These are phyloP conservation scores for Nakazawaea ernobii DNA, from an alignment of 805 yeast genomes.

Conservation along the genomic window DNA sequence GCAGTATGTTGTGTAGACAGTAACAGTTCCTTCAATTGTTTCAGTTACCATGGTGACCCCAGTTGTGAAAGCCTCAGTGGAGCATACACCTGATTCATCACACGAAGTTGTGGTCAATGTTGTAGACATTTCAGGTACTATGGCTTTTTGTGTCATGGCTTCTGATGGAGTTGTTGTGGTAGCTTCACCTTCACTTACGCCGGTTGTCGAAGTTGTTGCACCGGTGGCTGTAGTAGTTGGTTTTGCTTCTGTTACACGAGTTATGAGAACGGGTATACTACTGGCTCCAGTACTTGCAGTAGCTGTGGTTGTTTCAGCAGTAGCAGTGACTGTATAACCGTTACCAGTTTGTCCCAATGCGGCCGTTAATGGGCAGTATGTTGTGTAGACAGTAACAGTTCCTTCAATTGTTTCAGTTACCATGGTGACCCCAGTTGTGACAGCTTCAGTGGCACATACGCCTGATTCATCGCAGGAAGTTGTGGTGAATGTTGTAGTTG, in stretches of 20 bases:
- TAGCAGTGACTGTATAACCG: background rate
- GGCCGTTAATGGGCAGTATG: conserved; percentile 21
- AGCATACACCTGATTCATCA: background rate
- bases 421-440: conserved; percentile 5
- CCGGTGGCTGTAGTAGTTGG: background rate
- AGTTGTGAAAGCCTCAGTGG: background rate
- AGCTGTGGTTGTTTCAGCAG: no score
- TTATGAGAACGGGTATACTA: background rate
- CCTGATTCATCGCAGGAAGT: background rate
- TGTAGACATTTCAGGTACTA: background rate
- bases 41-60: background rate
- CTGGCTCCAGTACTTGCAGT: background rate
- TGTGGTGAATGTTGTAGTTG: background rate
- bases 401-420: conserved; percentile 15
- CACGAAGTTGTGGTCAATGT: background rate
- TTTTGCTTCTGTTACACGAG: background rate
- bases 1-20: conserved; percentile 22
- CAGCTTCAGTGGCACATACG: background rate
- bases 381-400: conserved; percentile 23
- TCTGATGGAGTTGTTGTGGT: background rate
- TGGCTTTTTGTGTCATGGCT: background rate
- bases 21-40: background rate
- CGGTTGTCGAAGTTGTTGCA: background rate
- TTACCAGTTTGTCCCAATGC: background rate
- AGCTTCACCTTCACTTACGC: background rate